Conservation (phyloP, 371 early-diverging fungal genomes). For the Mortierella sp. region DNA sequence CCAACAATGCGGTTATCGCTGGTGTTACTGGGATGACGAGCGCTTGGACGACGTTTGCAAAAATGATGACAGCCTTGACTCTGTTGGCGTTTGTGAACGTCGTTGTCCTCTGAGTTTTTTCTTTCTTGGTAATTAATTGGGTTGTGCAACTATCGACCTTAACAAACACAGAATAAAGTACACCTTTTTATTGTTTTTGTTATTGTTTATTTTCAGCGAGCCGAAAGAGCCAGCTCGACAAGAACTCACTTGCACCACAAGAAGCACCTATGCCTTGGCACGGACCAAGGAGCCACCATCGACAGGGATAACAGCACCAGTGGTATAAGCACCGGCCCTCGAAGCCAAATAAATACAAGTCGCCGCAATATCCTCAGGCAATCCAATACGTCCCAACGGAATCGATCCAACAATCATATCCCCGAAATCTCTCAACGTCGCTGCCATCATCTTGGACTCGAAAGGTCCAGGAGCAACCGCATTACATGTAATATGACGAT, state of each 20-base stretch:
- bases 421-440: conserved; percentile 70
- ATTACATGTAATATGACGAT: conserved; percentile 83
- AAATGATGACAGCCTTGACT: conserved; percentile 22
- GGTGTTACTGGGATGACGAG: neutral
- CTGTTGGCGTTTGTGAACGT: conserved; percentile 15
- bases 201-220: neutral
- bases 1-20: neutral
- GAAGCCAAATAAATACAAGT: conserved; percentile 85
- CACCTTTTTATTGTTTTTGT: neutral
- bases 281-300: conserved; percentile 83
- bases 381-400: conserved; percentile 85
- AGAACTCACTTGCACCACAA: neutral
- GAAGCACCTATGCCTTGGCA: conserved; percentile 54
- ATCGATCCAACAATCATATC: conserved; percentile 69
- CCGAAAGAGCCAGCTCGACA: neutral
- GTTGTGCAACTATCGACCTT: neutral
- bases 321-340: conserved; percentile 85
- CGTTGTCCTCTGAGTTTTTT: neutral
- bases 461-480: conserved; percentile 94
- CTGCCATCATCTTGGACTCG: conserved; percentile 90
- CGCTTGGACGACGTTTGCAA: conserved; percentile 1
- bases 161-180: neutral
- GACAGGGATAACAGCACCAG: conserved; percentile 85
- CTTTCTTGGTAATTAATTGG: neutral
- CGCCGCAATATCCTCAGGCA: conserved; percentile 91